These are phyloP conservation scores for Collybia nuda DNA, from an alignment of 768 basidiomycete genomes.

Conservation along the genomic window DNA sequence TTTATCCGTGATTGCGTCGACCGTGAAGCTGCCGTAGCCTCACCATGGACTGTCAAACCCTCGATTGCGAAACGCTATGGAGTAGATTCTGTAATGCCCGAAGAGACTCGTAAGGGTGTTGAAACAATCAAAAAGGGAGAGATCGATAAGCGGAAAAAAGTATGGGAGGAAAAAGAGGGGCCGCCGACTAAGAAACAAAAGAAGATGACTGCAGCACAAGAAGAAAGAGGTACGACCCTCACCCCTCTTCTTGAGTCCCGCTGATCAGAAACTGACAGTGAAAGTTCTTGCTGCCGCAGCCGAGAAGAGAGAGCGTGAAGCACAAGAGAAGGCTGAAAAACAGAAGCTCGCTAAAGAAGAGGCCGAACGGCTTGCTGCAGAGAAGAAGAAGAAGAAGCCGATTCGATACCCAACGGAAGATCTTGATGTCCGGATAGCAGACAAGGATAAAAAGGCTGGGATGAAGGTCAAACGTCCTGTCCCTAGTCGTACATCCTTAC, in stretches of 20 bases:
- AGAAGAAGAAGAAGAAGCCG: conserved; percentile 88
- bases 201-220: conserved; percentile 70
- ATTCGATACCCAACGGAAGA: conserved; percentile 94
- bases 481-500: conserved; percentile 59
- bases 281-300: conserved; percentile 31
- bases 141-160: conserved; percentile 91
- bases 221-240: conserved; percentile 61
- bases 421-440: conserved; percentile 75
- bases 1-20: conserved; percentile 96
- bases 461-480: conserved; percentile 65
- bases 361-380: conserved; percentile 66
- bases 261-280: conserved; percentile 18
- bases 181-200: conserved; percentile 82
- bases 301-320: conserved; percentile 70
- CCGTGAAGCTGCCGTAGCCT: conserved; percentile 87
- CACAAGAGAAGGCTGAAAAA: conserved; percentile 66
- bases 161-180: conserved; percentile 86
- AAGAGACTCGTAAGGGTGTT: conserved; percentile 76
- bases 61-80: conserved; percentile 83
- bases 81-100: conserved; percentile 83
- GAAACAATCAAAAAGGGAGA: conserved; percentile 82
- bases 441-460: conserved; percentile 83
- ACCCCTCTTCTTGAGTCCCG: conserved; percentile 3
- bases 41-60: conserved; percentile 94
- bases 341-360: conserved; percentile 68